Conservation (phyloP, 2,329 filamentous ascomycete species). For the Cladosporium sp. region DNA sequence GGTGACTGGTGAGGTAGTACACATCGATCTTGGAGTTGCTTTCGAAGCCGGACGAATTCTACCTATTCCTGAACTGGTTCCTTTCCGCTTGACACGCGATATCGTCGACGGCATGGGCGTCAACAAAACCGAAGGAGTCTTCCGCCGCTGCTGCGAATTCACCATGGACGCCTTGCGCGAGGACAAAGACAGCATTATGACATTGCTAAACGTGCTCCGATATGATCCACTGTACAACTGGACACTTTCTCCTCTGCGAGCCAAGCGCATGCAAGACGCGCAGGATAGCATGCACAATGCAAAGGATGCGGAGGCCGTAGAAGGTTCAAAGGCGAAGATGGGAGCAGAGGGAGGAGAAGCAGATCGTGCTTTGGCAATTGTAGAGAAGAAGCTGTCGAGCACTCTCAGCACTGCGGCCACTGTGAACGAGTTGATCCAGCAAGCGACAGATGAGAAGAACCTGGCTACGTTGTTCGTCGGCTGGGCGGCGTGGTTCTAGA, state of each 20-base stretch:
- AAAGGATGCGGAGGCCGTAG: constrained; percentile 34
- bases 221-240: constrained; percentile 97
- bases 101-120: constrained; percentile 97
- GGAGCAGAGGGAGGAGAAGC: constrained; percentile 70
- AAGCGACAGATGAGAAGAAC: constrained; percentile 89
- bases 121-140: constrained; percentile 91
- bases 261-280: constrained; percentile 64
- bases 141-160: constrained; percentile 96
- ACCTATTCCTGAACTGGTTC: constrained; percentile 90
- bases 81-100: constrained; percentile 89
- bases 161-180: constrained; percentile 92
- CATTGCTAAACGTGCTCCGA: constrained; percentile 92
- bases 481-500: constrained; percentile 27
- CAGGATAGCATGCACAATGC: constrained; percentile 46
- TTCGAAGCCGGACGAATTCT: constrained; percentile 97
- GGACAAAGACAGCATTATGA: constrained; percentile 97
- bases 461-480: constrained; percentile 74
- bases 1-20: constrained; percentile 85
- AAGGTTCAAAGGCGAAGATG: constrained; percentile 33
- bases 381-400: constrained; percentile 93
- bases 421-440: constrained; percentile 94
- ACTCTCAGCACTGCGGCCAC: constrained; percentile 90
- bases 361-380: constrained; percentile 83
- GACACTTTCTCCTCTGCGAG: constrained; percentile 72
- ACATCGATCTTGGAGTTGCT: constrained; percentile 94